phyloP scores from a whole-genome alignment of 768 basidiomycete species.

The Cyclocybe cylindracea region DNA sequence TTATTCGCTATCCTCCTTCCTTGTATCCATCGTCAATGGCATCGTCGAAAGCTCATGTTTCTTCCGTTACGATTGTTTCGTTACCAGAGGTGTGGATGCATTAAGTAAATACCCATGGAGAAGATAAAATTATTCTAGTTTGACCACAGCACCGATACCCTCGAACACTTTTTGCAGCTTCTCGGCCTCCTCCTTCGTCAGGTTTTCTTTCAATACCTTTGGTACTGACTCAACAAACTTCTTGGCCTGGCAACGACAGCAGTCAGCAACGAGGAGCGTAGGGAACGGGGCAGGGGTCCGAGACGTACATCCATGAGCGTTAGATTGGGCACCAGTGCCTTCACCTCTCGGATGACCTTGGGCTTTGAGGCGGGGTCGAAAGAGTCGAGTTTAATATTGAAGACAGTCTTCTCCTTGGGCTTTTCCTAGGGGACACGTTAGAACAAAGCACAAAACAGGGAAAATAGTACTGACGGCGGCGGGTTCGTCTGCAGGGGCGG shows the following conservation, averaged over 20 bases:
- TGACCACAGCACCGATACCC: conserved; percentile 84
- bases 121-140: conserved; percentile 63
- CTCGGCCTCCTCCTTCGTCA: conserved; percentile 97
- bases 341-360: conserved; percentile 97
- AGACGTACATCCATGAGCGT: conserved; percentile 91
- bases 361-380: conserved; percentile 92
- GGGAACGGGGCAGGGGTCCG: background rate
- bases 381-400: conserved; percentile 92
- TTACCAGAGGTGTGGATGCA: conserved; percentile 14
- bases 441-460: background rate
- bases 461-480: conserved; percentile 52
- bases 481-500: conserved; percentile 60
- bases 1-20: conserved; percentile 1
- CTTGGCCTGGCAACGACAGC: conserved; percentile 72
- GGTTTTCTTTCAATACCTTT: conserved; percentile 89
- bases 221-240: conserved; percentile 98
- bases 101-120: conserved; percentile 19
- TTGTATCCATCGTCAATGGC: conserved; percentile 20
- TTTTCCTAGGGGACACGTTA: conserved; percentile 61
- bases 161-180: conserved; percentile 93
- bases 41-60: conserved; percentile 8
- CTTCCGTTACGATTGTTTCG: conserved; percentile 20
- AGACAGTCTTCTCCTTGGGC: conserved; percentile 98
- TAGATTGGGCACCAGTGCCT: conserved; percentile 92
- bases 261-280: background rate